A percentile compares a stretch with the other conserved stretches of the same genome.
Evolutionary conservation across 306 rosid species (phyloP).

Genomic region (Fagus crenata): DNA sequence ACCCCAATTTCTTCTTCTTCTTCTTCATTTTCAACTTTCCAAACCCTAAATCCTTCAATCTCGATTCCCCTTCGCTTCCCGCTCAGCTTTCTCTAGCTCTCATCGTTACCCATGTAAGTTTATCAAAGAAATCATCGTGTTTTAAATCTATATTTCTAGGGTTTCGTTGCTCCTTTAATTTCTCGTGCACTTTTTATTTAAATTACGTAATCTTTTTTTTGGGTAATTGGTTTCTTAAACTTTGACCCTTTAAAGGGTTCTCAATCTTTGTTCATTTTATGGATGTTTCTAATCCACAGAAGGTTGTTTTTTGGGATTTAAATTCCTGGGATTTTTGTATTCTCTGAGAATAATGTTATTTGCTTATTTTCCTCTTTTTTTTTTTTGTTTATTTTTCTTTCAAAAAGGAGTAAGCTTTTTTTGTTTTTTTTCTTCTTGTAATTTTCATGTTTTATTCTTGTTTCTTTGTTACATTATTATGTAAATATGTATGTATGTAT

Average conservation of each 20-base stretch:
- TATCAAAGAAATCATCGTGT: neutral
- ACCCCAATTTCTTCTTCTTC: neutral
- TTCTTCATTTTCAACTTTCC: neutral
- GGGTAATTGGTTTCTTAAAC: neutral
- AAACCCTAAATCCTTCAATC: neutral
- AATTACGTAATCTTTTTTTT: neutral
- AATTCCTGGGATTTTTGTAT: neutral
- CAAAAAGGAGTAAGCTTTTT: neutral
- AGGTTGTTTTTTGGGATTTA: neutral
- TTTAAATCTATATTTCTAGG: neutral
- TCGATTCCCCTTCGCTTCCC: neutral
- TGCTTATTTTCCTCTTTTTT: neutral
- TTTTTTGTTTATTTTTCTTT: neutral
- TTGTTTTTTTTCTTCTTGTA: neutral
- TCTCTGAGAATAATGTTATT: neutral
- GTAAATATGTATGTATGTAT: no score
- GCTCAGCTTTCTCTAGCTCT: neutral
- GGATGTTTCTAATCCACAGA: neutral
- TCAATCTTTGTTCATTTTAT: neutral
- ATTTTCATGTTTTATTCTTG: neutral
- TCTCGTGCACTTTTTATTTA: neutral
- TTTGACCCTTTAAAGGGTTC: neutral
- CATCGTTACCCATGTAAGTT: constrained; percentile 38
- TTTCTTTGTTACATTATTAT: neutral
- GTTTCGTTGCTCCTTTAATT: neutral